A percentile compares a stretch with the other conserved stretches of the same genome.
Conservation (phyloP, 2,329 filamentous ascomycete species). For the Fusarium drepaniforme region DNA sequence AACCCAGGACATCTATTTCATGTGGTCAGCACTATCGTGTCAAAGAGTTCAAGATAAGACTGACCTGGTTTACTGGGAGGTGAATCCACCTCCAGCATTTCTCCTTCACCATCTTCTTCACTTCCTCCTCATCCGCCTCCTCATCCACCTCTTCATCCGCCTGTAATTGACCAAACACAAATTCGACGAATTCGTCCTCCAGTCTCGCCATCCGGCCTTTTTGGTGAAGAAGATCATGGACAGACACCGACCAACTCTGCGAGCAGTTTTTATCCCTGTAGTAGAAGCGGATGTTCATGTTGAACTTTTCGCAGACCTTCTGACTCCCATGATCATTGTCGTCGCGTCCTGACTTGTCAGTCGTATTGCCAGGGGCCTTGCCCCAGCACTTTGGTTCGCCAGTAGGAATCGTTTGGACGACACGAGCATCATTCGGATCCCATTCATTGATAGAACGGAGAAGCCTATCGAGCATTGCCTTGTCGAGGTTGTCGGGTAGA, state of each 20-base stretch:
- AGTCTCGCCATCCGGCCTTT: not conserved
- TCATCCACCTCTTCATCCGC: not conserved
- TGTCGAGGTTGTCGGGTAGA: not conserved
- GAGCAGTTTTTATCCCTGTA: not conserved
- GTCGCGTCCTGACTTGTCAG: not conserved
- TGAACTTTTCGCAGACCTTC: not conserved
- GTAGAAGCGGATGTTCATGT: conserved; percentile 2
- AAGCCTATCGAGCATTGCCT: not conserved
- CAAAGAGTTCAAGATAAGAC: not conserved
- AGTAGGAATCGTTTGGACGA: not conserved
- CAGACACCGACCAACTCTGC: not conserved
- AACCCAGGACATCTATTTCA: conserved; percentile 7
- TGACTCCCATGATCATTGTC: not conserved
- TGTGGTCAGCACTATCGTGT: not conserved
- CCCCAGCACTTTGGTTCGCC: conserved; percentile 1
- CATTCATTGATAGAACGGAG: not conserved
- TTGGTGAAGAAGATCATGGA: conserved; percentile 1
- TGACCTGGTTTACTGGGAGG: conserved; percentile 17
- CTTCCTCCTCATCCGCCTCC: not conserved
- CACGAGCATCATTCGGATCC: not conserved
- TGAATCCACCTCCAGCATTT: conserved; percentile 22
- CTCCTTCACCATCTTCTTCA: not conserved
- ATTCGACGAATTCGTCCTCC: not conserved
- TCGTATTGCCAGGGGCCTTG: not conserved
- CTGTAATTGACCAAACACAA: not conserved